These are phyloP conservation scores for Plasmodium inui DNA, from an alignment of 169 alveolate species.

Conservation along the genomic window DNA sequence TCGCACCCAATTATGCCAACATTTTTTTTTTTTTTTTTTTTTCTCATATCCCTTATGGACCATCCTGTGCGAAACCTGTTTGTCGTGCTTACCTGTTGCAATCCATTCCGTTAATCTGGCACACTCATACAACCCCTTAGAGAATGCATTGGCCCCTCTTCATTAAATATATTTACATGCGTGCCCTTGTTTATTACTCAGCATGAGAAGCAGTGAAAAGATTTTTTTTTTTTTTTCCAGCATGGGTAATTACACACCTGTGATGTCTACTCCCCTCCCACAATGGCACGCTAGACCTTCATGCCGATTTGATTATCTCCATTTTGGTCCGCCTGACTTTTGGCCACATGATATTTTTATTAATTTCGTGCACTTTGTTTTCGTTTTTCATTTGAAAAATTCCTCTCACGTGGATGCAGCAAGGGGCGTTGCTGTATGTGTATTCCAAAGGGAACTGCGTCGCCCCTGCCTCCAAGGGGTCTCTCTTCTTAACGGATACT, in stretches of 20 bases:
- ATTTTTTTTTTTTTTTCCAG: not conserved
- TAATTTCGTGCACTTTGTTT: not conserved
- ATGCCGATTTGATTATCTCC: conserved; percentile 1
- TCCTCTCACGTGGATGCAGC: not conserved
- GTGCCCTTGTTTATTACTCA: not conserved
- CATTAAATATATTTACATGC: not conserved
- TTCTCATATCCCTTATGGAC: not conserved
- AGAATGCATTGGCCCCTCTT: not conserved
- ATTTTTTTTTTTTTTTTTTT: not conserved
- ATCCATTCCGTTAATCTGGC: not conserved
- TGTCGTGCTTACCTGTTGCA: not conserved
- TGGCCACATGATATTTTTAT: not conserved
- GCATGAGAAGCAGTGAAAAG: not conserved
- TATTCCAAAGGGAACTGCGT: too few relatives aligned
- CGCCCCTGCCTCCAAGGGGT: not conserved
- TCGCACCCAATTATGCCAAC: not conserved
- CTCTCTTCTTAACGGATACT: not conserved
- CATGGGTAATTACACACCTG: not conserved
- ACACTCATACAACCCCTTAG: not conserved
- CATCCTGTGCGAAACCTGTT: not conserved
- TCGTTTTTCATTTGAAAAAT: not conserved
- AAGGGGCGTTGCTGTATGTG: not conserved
- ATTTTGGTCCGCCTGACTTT: not conserved
- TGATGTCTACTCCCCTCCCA: too few relatives aligned
- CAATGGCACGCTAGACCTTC: not conserved